Evolutionary conservation across 202 grass and related monocot genomes (phyloP).

Genomic region (Musa balbisiana): DNA sequence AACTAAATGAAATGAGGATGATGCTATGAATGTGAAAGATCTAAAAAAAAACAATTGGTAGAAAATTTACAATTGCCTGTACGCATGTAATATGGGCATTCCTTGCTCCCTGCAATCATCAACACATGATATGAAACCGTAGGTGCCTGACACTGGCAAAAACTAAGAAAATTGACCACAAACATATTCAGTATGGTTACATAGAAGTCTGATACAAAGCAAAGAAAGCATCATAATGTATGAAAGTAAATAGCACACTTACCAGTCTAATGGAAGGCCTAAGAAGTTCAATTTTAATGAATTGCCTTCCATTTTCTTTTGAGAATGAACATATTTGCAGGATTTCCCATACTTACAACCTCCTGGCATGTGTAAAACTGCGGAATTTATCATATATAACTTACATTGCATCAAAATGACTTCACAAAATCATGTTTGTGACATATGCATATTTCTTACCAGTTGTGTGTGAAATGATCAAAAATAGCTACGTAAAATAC

Average conservation of each 20-base stretch:
- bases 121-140: slow-evolving; percentile 3
- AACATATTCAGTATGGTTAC: slow-evolving; percentile 6
- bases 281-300: slow-evolving; percentile 76
- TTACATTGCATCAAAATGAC: too few relatives aligned
- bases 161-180: slow-evolving; percentile 13
- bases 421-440: too few relatives aligned
- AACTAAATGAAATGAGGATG: too few relatives aligned
- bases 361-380: slow-evolving; percentile 71
- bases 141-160: not conserved
- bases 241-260: slow-evolving; percentile 19
- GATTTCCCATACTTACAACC: slow-evolving; percentile 84
- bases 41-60: slow-evolving; percentile 32
- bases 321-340: slow-evolving; percentile 66
- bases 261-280: slow-evolving; percentile 93
- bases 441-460: too few relatives aligned
- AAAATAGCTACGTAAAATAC: too few relatives aligned
- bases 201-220: not conserved
- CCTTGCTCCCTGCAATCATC: slow-evolving; percentile 53
- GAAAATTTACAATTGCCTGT: slow-evolving; percentile 87
- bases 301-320: slow-evolving; percentile 48
- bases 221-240: not conserved
- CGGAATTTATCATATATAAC: slow-evolving; percentile 14
- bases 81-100: slow-evolving; percentile 92
- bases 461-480: too few relatives aligned
- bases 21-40: too few relatives aligned